Conservation (phyloP, 306 rosid species). For the Arachis stenosperma region DNA sequence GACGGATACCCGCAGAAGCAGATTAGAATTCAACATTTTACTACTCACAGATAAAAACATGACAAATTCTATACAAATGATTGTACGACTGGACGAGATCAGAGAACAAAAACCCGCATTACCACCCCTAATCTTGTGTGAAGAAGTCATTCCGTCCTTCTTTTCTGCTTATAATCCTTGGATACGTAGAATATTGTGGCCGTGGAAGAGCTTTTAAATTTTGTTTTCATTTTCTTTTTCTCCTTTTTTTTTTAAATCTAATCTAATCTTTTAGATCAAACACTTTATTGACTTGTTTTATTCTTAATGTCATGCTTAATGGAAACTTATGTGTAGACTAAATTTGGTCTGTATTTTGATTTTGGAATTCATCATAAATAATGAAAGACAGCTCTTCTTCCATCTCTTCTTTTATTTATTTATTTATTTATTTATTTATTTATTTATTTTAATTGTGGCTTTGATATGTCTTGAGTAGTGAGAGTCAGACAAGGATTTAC, state of each 20-base stretch:
- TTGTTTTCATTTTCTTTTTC: neutral
- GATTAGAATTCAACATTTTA: too few relatives aligned
- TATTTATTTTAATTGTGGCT: slow-evolving; percentile 42
- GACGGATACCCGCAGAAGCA: too few relatives aligned
- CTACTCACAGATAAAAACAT: too few relatives aligned
- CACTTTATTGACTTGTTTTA: neutral
- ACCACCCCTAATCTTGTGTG: too few relatives aligned
- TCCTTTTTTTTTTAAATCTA: too few relatives aligned
- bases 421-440: slow-evolving; percentile 26
- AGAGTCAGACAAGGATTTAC: slow-evolving; percentile 93
- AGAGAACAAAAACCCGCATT: too few relatives aligned
- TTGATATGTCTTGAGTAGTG: slow-evolving; percentile 67
- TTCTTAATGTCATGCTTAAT: slow-evolving; percentile 16
- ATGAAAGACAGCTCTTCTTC: slow-evolving; percentile 94
- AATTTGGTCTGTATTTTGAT: slow-evolving; percentile 79
- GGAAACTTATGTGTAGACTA: slow-evolving; percentile 63
- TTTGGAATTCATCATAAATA: slow-evolving; percentile 65
- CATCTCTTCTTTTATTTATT: slow-evolving; percentile 49
- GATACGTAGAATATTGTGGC: neutral
- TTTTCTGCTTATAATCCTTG: neutral
- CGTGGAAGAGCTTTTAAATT: neutral
- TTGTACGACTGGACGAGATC: too few relatives aligned
- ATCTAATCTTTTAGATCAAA: neutral
- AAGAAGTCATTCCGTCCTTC: neutral
- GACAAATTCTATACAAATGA: too few relatives aligned